Base-by-base conservation (phyloP, 2,329 filamentous ascomycete species). In the Verticillium longisporum region DNA sequence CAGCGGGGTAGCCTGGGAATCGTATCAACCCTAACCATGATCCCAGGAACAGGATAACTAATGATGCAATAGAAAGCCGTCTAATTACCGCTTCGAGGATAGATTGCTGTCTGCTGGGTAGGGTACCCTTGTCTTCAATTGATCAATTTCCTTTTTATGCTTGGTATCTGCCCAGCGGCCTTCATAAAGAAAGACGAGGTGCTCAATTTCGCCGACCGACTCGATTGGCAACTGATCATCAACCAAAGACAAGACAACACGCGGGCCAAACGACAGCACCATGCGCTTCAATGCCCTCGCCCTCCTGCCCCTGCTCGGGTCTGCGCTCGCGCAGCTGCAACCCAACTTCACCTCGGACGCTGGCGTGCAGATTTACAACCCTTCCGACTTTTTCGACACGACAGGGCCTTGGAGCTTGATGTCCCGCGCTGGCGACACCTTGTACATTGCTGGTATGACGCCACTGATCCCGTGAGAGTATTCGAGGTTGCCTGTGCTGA, bases 371-470 rank as follows among this genome's bases (percentile, higher is more conserved):
- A 67, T 71, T 53, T 70, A 67, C 63, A 70, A 71, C 59, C 70
- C 69, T 1, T 62, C 65, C 1, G 55, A 57, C 13, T 68, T 71
- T 41, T 71, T 71, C 65, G 62, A 63, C 31, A 61, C 65, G 2
- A 72, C 69, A 0, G 69, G 70, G 0, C 66, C 69, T 9, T 71
- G 68, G 68, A 72, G 69, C 58, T 9, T 71, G 18, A 71, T 72
- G 66, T 69, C 69, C 11, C 65, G 65, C 31, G 69, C 69, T 3
- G 69, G 68, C 7, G 60, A 68, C n/a, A 70, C 63, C 3, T 61
- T 73, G 2, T 73, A 72, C 62, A 68, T 73, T 55, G 68, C 71
- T n/a, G 68, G 66, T 69, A 55, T 21, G 59, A 55, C 18, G 14
- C 2, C 18, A 33, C 31, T 5, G 1, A 7, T 26, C 15, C 54